Evolutionary conservation across 371 early-diverging fungal genomes (phyloP).

Genomic region (Mortierella sp.): DNA sequence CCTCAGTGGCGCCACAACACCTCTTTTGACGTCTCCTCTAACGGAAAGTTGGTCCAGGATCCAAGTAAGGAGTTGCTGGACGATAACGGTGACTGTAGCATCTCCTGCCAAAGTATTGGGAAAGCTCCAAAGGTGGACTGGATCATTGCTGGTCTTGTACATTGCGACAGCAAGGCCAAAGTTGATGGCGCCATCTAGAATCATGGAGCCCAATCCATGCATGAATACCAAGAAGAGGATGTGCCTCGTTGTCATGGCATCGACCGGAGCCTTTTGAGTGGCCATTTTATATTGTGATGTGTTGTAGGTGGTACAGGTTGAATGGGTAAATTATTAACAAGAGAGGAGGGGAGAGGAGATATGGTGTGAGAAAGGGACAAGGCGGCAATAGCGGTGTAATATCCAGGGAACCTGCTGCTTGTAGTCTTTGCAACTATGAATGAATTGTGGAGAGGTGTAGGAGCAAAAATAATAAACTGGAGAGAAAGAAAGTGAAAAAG

Average conservation of each 20-base stretch:
- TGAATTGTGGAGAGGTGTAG: too few relatives aligned
- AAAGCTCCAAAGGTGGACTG: constrained; percentile 42
- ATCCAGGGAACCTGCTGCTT: too few relatives aligned
- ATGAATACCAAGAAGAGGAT: constrained; percentile 47
- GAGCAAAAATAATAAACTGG: not conserved
- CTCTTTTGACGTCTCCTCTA: constrained; percentile 40
- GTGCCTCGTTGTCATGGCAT: constrained; percentile 39
- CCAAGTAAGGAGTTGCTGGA: constrained; percentile 52
- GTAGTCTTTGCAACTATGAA: too few relatives aligned
- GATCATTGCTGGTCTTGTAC: constrained; percentile 44
- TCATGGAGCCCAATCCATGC: constrained; percentile 52
- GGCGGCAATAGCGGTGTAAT: not conserved
- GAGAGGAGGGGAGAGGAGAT: not conserved
- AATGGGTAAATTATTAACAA: not conserved
- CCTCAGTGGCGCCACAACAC: constrained; percentile 40
- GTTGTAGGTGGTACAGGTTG: not conserved
- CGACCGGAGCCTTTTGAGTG: constrained; percentile 22
- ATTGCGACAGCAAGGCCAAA: constrained; percentile 56
- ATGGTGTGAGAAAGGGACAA: not conserved
- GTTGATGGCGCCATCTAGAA: constrained; percentile 55
- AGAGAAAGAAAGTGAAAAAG: constrained; percentile 1
- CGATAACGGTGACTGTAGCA: constrained; percentile 51
- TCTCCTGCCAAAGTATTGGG: constrained; percentile 56
- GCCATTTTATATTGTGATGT: constrained; percentile 18
- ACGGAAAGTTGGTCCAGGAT: constrained; percentile 49